These are phyloP conservation scores for Flammula alnicola DNA, from an alignment of 1,284 basidiomycete genomes.

Conservation along the genomic window DNA sequence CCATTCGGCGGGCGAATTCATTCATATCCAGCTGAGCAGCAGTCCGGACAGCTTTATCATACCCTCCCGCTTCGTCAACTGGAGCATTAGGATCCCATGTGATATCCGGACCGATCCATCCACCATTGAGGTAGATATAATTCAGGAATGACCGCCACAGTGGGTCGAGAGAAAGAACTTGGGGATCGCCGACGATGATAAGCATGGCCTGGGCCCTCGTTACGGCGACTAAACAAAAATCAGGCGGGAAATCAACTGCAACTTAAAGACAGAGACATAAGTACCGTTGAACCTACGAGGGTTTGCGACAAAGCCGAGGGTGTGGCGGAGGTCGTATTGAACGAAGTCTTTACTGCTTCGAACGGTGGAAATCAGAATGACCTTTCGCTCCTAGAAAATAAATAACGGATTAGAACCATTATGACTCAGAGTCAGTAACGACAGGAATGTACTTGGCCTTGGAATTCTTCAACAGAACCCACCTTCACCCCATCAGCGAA, in stretches of 20 bases:
- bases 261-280: conserved; percentile 16
- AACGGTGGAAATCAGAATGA: conserved; percentile 70
- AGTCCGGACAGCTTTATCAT: conserved; percentile 39
- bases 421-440: background rate
- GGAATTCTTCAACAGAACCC: conserved; percentile 66
- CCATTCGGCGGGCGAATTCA: conserved; percentile 53
- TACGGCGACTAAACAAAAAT: conserved; percentile 39
- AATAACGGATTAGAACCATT: conserved; percentile 1
- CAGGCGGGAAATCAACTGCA: background rate
- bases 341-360: conserved; percentile 61
- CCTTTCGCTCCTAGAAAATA: conserved; percentile 56
- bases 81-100: conserved; percentile 52
- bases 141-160: conserved; percentile 62
- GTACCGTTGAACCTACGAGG: conserved; percentile 68
- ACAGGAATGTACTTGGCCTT: conserved; percentile 53
- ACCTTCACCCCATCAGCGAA: conserved; percentile 50
- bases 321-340: conserved; percentile 60
- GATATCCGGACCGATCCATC: conserved; percentile 58
- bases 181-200: conserved; percentile 59
- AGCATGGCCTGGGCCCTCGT: conserved; percentile 61
- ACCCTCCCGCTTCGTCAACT: conserved; percentile 43
- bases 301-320: conserved; percentile 68
- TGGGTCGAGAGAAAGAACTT: conserved; percentile 56
- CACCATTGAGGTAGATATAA: conserved; percentile 51
- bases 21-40: conserved; percentile 52